Percentiles rank a stretch among this genome's conserved stretches.
phyloP scores from a whole-genome alignment of 148 eudicot genomes.

The Fagopyrum tataricum region DNA sequence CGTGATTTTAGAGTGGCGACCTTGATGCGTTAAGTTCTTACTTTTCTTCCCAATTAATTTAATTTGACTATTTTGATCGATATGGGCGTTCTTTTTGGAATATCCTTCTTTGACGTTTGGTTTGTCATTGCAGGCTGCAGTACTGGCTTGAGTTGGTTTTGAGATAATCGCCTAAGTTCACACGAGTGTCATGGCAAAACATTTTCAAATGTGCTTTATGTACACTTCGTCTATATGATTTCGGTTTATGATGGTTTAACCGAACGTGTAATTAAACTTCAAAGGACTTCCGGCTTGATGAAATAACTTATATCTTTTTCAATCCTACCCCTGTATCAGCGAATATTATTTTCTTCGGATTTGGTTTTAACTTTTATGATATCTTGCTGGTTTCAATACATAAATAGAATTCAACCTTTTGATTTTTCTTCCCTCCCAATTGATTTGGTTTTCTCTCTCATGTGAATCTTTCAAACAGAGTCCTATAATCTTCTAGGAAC shows the following conservation, averaged over 20 bases:
- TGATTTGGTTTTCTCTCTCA: background rate
- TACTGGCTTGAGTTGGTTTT: background rate
- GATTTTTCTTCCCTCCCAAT: background rate
- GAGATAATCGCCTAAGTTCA: background rate
- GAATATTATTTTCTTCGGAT: too few species aligned
- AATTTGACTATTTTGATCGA: slow-evolving; percentile 7
- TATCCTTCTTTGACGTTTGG: background rate
- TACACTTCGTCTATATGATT: background rate
- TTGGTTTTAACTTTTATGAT: background rate
- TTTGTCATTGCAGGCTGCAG: background rate
- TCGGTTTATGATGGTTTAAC: background rate
- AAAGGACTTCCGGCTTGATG: background rate
- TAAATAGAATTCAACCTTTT: background rate
- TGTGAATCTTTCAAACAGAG: background rate
- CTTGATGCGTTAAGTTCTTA: background rate
- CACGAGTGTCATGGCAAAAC: background rate
- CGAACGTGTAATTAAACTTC: background rate
- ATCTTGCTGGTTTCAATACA: background rate
- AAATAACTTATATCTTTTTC: background rate
- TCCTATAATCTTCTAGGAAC: background rate
- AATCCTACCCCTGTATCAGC: background rate
- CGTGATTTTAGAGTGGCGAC: background rate
- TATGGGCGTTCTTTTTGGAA: background rate
- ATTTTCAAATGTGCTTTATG: background rate
- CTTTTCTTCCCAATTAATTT: background rate